phyloP scores from a whole-genome alignment of 106 monocot species.

The Ottelia alismoides region DNA sequence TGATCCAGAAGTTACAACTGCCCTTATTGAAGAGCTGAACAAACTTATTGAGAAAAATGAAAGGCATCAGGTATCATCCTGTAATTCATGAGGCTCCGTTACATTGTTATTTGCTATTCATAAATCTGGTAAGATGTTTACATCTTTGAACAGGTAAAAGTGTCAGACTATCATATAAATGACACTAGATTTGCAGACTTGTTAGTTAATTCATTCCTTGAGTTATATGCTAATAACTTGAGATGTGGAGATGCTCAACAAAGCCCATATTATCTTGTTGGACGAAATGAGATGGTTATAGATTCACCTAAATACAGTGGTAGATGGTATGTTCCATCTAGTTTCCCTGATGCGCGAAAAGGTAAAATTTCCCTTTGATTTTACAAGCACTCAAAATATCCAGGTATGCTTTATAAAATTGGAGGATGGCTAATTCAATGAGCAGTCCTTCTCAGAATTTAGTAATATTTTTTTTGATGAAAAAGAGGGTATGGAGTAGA shows the following conservation, averaged over 20 bases:
- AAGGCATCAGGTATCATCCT: constrained; percentile 47
- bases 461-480: too few species aligned
- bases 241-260: too few species aligned
- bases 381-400: too few species aligned
- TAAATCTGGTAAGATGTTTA: neutral
- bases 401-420: neutral
- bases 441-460: neutral
- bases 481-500: too few species aligned
- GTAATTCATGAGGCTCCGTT: constrained; percentile 1
- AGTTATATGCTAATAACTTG: constrained; percentile 22
- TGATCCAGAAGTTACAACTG: constrained; percentile 55
- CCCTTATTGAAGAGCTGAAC: constrained; percentile 55
- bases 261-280: too few species aligned
- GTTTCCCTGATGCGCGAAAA: constrained; percentile 78
- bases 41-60: constrained; percentile 53
- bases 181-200: constrained; percentile 72
- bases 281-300: neutral
- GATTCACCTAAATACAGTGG: neutral
- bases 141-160: constrained; percentile 41
- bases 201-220: constrained; percentile 74
- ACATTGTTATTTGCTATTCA: neutral
- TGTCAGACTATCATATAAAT: constrained; percentile 79
- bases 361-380: constrained; percentile 31
- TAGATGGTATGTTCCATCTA: neutral
- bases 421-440: neutral